Evolutionary conservation across 2,329 filamentous ascomycete genomes (phyloP).

Genomic region (Graphilbum ipis-grandicollis): DNA sequence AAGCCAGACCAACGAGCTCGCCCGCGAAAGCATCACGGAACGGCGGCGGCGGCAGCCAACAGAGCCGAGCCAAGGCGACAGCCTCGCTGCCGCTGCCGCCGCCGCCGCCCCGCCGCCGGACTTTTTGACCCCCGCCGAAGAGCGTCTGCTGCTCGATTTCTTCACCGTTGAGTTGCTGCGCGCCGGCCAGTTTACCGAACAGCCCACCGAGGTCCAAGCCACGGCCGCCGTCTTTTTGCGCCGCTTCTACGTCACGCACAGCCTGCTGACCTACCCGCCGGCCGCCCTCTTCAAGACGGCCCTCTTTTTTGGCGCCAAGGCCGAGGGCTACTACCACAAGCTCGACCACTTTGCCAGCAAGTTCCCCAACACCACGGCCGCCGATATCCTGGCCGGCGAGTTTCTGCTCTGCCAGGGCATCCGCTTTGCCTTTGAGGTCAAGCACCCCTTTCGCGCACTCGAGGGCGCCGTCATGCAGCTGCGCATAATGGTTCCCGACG

Average conservation of each 20-base stretch:
- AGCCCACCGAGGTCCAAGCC: constrained; percentile 36
- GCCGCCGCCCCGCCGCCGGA: constrained; percentile 22
- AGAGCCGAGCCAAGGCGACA: constrained; percentile 8
- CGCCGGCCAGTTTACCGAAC: constrained; percentile 34
- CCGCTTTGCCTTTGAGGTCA: constrained; percentile 83
- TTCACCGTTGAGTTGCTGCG: constrained; percentile 46
- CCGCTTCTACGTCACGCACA: constrained; percentile 91
- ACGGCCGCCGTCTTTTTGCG: constrained; percentile 82
- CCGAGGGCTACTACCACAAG: constrained; percentile 56
- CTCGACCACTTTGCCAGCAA: constrained; percentile 41
- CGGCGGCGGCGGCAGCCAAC: constrained; percentile 29
- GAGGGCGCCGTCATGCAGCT: constrained; percentile 80
- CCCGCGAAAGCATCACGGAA: constrained; percentile 40
- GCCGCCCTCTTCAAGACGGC: constrained; percentile 78
- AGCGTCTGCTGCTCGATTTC: constrained; percentile 63
- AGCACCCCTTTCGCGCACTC: constrained; percentile 74
- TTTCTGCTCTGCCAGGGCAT: constrained; percentile 85
- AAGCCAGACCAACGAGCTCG: constrained; percentile 61
- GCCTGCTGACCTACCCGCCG: constrained; percentile 89
- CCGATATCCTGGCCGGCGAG: constrained; percentile 78
- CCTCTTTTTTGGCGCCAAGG: constrained; percentile 86
- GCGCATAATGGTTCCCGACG: constrained; percentile 45
- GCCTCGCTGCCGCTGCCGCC: constrained; percentile 19
- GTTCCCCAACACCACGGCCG: constrained; percentile 53
- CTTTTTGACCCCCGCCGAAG: constrained; percentile 69